Conservation (phyloP, 1,284 basidiomycete genomes). For the Trichosporon sp. region DNA sequence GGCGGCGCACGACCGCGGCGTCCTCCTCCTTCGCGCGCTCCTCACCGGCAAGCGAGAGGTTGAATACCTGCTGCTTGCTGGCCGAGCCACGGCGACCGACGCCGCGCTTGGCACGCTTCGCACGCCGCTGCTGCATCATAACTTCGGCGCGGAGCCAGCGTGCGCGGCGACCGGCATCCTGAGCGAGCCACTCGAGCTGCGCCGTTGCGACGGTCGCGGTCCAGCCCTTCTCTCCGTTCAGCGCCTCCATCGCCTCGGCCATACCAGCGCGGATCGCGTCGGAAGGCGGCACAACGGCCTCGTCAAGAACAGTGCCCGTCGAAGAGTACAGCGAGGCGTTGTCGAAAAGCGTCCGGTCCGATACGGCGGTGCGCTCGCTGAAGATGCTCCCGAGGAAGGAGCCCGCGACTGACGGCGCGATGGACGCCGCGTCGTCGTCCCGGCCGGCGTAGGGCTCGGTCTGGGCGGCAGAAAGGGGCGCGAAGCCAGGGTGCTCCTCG, state of each 20-base stretch:
- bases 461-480: no score
- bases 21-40: slow-evolving; percentile 4
- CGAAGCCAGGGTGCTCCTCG: neutral
- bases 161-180: slow-evolving; percentile 7
- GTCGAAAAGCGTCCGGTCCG: neutral
- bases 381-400: neutral
- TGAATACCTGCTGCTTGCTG: neutral
- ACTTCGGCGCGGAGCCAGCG: slow-evolving; percentile 12
- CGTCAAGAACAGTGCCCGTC: neutral
- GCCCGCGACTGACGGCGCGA: neutral
- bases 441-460: neutral
- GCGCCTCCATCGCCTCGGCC: slow-evolving; percentile 3
- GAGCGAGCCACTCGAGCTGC: slow-evolving; percentile 14
- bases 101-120: neutral
- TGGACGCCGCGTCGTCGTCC: neutral
- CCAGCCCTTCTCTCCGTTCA: slow-evolving; percentile 13
- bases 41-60: slow-evolving; percentile 5
- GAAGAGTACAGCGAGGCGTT: neutral
- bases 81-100: neutral
- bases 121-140: neutral
- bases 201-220: neutral
- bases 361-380: neutral
- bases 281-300: neutral
- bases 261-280: neutral
- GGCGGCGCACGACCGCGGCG: slow-evolving; percentile 4